Percentiles rank a stretch among this genome's conserved stretches.
These are phyloP conservation scores for Didymella sp. DNA, from an alignment of 2,329 filamentous ascomycete genomes.

Conservation along the genomic window DNA sequence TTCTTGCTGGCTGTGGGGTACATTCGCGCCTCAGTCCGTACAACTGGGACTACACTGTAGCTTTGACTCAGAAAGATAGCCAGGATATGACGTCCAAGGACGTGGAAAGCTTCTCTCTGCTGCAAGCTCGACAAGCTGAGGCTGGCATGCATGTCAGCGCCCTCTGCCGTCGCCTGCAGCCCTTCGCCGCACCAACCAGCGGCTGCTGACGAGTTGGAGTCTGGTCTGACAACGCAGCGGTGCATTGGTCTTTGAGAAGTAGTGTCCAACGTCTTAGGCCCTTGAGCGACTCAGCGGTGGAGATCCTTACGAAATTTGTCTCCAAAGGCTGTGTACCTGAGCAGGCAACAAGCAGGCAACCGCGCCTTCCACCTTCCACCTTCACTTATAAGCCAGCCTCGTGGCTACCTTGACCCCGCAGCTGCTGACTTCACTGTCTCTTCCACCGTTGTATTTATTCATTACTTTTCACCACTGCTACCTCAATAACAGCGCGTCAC, in stretches of 20 bases:
- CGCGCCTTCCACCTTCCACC: background rate
- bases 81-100: background rate
- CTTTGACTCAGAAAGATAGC: background rate
- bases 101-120: background rate
- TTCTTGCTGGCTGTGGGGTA: background rate
- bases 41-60: background rate
- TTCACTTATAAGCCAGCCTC: slow-evolving; percentile 13
- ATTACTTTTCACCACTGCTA: background rate
- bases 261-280: background rate
- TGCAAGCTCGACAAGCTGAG: background rate
- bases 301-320: background rate
- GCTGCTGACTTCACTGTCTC: background rate
- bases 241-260: background rate
- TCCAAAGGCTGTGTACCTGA: slow-evolving; percentile 6
- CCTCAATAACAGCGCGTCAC: background rate
- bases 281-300: background rate
- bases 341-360: slow-evolving; percentile 20
- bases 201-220: background rate
- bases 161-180: slow-evolving; percentile 16
- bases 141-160: slow-evolving; percentile 12
- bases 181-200: slow-evolving; percentile 7
- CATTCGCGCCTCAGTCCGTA: background rate
- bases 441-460: background rate
- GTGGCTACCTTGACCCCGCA: background rate
- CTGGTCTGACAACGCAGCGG: background rate